phyloP scores from a whole-genome alignment of 495 filamentous ascomycete species.

The Sabuloglossum arenarium region DNA sequence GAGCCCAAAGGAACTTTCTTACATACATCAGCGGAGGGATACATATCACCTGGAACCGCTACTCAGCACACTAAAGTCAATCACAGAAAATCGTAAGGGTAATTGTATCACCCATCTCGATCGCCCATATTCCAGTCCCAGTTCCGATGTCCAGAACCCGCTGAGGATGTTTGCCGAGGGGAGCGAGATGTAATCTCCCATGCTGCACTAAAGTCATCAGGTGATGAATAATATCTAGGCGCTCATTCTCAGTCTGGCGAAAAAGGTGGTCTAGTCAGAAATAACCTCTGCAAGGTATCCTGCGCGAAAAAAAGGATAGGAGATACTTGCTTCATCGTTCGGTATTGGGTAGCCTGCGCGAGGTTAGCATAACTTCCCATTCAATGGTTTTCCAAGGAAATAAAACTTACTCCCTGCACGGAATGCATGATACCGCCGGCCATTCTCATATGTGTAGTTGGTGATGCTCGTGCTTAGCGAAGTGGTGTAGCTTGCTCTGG shows the following conservation, averaged over 20 bases:
- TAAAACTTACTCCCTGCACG: neutral
- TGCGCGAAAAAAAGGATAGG: neutral
- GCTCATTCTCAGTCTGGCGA: conserved; percentile 33
- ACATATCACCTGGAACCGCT: neutral
- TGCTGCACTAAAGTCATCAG: conserved; percentile 33
- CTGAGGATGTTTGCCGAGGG: conserved; percentile 30
- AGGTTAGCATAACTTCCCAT: neutral
- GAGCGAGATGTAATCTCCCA: conserved; percentile 36
- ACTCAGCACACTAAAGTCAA: neutral
- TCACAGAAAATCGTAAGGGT: neutral
- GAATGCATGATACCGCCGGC: conserved; percentile 1
- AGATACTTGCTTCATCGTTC: conserved; percentile 1
- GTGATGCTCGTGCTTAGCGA: conserved; percentile 1
- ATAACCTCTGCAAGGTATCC: neutral
- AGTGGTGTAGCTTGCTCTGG: neutral
- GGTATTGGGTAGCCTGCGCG: neutral
- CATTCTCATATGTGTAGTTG: neutral
- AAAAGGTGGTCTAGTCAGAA: neutral
- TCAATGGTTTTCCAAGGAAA: neutral
- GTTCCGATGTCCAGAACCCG: conserved; percentile 47
- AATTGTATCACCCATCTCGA: conserved; percentile 5
- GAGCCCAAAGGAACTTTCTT: neutral
- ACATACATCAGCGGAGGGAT: conserved; percentile 1
- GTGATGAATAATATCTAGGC: conserved; percentile 47
- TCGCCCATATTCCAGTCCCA: conserved; percentile 15